Evolutionary conservation across 208 protist species (phyloP).

Genomic region (Wallacemonas sp.): DNA sequence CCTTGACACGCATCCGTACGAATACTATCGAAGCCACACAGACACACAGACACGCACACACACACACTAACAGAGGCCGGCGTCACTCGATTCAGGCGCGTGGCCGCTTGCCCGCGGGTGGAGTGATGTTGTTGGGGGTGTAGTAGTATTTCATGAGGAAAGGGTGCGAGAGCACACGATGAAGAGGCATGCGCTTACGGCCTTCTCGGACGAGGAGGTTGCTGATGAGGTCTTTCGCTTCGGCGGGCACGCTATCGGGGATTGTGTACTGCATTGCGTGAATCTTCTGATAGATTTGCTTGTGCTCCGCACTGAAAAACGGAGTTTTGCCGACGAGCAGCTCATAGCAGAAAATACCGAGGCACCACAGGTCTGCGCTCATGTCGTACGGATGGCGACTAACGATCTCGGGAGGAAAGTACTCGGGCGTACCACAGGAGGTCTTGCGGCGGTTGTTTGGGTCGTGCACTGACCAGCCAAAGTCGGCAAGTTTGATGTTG

Average conservation of each 20-base stretch:
- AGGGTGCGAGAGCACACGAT: conserved; percentile 80
- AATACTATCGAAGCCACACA: too few relatives aligned
- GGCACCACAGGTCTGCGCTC: conserved; percentile 95
- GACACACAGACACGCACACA: background rate
- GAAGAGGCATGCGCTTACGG: conserved; percentile 70
- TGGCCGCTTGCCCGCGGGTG: conserved; percentile 72
- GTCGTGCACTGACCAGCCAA: conserved; percentile 99
- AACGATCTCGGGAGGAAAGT: conserved; percentile 99
- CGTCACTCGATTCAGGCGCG: conserved; percentile 25
- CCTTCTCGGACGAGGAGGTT: conserved; percentile 75
- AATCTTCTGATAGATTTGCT: conserved; percentile 93
- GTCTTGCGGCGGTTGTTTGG: conserved; percentile 92
- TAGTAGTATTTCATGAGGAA: conserved; percentile 93
- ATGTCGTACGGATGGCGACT: conserved; percentile 87
- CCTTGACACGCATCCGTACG: too few relatives aligned
- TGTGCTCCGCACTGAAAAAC: conserved; percentile 89
- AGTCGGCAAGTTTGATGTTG: conserved; percentile 99
- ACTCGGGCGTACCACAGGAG: conserved; percentile 98
- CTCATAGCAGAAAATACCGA: conserved; percentile 98
- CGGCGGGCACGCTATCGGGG: conserved; percentile 73
- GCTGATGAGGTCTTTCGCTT: conserved; percentile 91
- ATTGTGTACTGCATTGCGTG: conserved; percentile 87
- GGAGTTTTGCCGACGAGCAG: conserved; percentile 95
- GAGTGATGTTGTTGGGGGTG: conserved; percentile 73
- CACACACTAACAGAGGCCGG: background rate